A percentile compares a stretch with the other conserved stretches of the same genome.
Evolutionary conservation across 306 rosid genomes (phyloP).

Genomic region (Casuarina equisetifolia): DNA sequence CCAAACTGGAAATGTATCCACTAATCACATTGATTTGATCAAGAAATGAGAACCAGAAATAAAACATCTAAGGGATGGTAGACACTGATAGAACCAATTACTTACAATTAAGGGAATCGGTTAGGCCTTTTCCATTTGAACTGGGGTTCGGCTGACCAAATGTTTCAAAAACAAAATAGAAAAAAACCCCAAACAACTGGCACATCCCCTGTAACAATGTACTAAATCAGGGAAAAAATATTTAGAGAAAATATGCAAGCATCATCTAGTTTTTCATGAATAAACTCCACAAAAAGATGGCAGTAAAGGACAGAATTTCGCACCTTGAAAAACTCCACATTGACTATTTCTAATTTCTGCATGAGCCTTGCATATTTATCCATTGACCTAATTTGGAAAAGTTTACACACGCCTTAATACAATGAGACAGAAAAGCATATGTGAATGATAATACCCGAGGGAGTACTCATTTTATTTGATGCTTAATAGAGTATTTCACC

Average conservation of each 20-base stretch:
- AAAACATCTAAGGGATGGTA: not conserved
- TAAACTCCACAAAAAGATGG: constrained; percentile 17
- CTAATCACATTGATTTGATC: constrained; percentile 9
- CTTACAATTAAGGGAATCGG: constrained; percentile 72
- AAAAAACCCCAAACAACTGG: constrained; percentile 83
- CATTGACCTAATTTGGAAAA: constrained; percentile 71
- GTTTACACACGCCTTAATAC: constrained; percentile 33
- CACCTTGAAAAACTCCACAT: constrained; percentile 92
- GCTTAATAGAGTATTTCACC: constrained; percentile 48
- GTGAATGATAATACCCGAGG: constrained; percentile 2
- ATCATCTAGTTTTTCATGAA: constrained; percentile 25
- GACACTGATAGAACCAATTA: constrained; percentile 14
- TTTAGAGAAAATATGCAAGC: constrained; percentile 35
- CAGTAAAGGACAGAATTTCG: constrained; percentile 11
- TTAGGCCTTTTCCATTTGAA: constrained; percentile 69
- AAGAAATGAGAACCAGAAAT: not conserved
- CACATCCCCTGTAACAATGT: constrained; percentile 89
- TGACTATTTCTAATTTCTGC: constrained; percentile 85
- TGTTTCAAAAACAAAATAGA: constrained; percentile 72
- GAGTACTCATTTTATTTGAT: constrained; percentile 8
- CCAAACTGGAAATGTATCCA: constrained; percentile 29
- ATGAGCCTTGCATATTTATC: constrained; percentile 98
- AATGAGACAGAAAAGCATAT: constrained; percentile 21
- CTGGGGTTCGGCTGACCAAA: constrained; percentile 73
- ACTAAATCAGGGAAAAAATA: constrained; percentile 58